These are phyloP conservation scores for Talaromyces verruculosus DNA, from an alignment of 2,329 filamentous ascomycete genomes.

Conservation along the genomic window DNA sequence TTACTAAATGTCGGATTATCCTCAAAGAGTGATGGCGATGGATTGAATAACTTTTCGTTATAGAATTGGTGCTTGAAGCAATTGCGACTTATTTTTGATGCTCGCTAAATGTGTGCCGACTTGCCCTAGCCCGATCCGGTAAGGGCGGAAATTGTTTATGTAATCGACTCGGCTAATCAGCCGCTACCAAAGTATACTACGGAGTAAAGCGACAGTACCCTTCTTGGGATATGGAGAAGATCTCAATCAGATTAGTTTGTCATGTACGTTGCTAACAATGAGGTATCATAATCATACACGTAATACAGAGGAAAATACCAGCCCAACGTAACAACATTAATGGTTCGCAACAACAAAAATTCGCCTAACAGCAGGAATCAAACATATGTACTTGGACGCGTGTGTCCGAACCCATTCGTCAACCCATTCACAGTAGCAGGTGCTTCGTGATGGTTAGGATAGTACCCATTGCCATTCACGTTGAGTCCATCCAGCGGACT, in stretches of 20 bases:
- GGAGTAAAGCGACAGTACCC: background rate
- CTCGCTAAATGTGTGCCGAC: conserved; percentile 21
- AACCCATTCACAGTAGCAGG: conserved; percentile 33
- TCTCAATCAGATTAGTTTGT: background rate
- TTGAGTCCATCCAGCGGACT: conserved; percentile 25
- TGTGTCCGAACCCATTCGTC: conserved; percentile 38
- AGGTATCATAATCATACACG: conserved; percentile 48
- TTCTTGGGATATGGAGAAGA: background rate
- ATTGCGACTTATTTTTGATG: conserved; percentile 13
- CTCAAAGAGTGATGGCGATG: conserved; percentile 49
- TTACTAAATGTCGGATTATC: conserved; percentile 51
- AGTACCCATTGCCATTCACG: conserved; percentile 34
- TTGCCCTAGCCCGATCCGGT: conserved; percentile 16
- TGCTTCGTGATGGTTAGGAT: conserved; percentile 23
- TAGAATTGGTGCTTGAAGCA: background rate
- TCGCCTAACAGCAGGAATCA: conserved; percentile 26
- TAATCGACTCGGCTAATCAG: background rate
- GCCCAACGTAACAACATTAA: conserved; percentile 31
- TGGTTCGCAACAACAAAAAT: conserved; percentile 7
- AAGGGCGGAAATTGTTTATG: background rate
- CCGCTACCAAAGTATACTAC: background rate
- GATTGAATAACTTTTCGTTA: conserved; percentile 5
- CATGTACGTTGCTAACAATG: conserved; percentile 23
- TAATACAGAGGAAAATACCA: conserved; percentile 32
- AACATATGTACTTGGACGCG: conserved; percentile 43